Base-by-base conservation (phyloP, 1,139 yeast species). In the Saccharomycopsis hybrid region DNA sequence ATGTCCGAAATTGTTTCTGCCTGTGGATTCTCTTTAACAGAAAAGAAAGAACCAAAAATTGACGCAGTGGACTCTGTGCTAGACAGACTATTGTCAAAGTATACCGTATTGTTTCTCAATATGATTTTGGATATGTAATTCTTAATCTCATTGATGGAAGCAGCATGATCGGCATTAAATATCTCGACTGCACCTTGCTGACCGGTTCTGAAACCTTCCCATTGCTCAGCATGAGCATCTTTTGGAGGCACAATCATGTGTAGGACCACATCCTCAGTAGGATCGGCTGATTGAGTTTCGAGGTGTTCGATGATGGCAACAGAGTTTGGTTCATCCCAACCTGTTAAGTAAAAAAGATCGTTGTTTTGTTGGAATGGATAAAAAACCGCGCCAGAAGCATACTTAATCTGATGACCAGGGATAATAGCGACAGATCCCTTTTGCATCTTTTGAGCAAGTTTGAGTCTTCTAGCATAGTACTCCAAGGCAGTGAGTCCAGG, bases 191-290 rank as follows among this genome's bases (percentile, higher is more conserved):
- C 96, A 9, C 95, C 96, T 46, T 81, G 78, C 5, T 83, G 73
- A 1, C 99, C 99, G 39, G 95, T 83, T 58, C 95, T 76, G 41
- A 78, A 82, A 7, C 99, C 99, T 60, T 90, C 97, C 99, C 99
- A 92, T 56, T 84, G 78, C 65, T 92, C 98, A 32, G 77, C 78
- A 46, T 71, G 71, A 4, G 79, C 76, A 62, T 90, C 84, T 60
- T 82, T 82, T n/a, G 87, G 88, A 2, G 92, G 96, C 4, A 90
- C 96, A 50, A 89, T 69, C 83, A 94, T 77, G 60, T 85, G 94
- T 52, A 85, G 76, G 1, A 74, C 63, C 24, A 80, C 68, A 57
- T 80, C 80, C 5, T 78, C 82, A 18, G 75, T 72, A 43, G 67
- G 64, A 1, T 72, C 74, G 18, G 78, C 78, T 25, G 28, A 29